Evolutionary conservation across 2,329 filamentous ascomycete genomes (phyloP).

Genomic region (Arthrobotrys iridis): DNA sequence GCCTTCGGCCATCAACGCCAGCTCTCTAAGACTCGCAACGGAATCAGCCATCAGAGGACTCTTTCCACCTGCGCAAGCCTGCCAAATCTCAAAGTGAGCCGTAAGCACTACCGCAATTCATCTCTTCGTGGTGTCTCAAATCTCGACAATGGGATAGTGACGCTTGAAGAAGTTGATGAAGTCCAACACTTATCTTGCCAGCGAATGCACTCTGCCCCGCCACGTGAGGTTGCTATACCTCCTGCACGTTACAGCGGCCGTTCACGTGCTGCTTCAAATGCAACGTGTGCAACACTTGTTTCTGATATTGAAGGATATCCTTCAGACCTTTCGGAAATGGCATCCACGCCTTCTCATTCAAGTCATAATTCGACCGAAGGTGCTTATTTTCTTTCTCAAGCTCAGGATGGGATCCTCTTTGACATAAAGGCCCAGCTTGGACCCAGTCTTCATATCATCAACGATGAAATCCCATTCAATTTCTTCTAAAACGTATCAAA

Average conservation of each 20-base stretch:
- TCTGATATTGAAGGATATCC: constrained; percentile 49
- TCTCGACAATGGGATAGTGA: constrained; percentile 48
- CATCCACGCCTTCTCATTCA: constrained; percentile 49
- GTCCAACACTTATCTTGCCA: constrained; percentile 22
- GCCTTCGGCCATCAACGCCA: constrained; percentile 45
- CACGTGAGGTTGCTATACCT: constrained; percentile 52
- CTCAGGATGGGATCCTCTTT: constrained; percentile 40
- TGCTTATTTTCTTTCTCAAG: constrained; percentile 37
- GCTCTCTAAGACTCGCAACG: constrained; percentile 46
- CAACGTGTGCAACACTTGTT: constrained; percentile 53
- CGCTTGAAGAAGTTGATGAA: constrained; percentile 44
- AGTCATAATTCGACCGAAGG: constrained; percentile 51
- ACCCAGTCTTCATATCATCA: constrained; percentile 38
- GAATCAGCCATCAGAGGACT: constrained; percentile 20
- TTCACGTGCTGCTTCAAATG: constrained; percentile 53
- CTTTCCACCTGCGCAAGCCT: constrained; percentile 49
- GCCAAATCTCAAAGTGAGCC: constrained; percentile 43
- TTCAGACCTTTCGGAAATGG: constrained; percentile 49
- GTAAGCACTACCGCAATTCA: constrained; percentile 48
- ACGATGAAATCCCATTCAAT: constrained; percentile 49
- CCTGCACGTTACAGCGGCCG: constrained; percentile 49
- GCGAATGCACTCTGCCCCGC: constrained; percentile 26
- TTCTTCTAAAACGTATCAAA: constrained; percentile 35
- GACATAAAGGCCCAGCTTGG: constrained; percentile 32
- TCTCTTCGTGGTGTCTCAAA: constrained; percentile 41